A percentile compares a stretch with the other conserved stretches of the same genome.
Evolutionary conservation across 192 early-diverging fungal species (phyloP).

Genomic region (Chytriomyces confervae): DNA sequence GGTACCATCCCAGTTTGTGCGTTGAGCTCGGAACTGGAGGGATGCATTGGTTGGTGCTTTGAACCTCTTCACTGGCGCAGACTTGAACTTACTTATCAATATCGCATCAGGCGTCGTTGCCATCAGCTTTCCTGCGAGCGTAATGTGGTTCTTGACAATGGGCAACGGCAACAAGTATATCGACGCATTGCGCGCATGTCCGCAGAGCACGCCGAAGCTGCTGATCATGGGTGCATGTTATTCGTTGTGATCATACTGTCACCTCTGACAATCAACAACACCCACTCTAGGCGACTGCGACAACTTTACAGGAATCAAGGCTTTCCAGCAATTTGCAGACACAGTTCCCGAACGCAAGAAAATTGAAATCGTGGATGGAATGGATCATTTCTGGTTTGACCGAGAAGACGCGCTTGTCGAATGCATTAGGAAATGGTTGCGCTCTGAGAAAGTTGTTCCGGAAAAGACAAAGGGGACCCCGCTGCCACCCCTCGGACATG

Average conservation of each 20-base stretch:
- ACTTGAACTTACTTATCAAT: not conserved
- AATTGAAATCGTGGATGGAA: not conserved
- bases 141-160: constrained; percentile 35
- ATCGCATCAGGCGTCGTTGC: constrained; percentile 14
- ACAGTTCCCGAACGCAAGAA: not conserved
- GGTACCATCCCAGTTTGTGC: constrained; percentile 19
- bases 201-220: constrained; percentile 6
- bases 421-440: constrained; percentile 29
- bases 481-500: too few relatives aligned
- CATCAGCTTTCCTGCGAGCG: constrained; percentile 27
- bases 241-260: not conserved
- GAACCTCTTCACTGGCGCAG: not conserved
- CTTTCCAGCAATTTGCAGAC: constrained; percentile 1
- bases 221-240: constrained; percentile 10
- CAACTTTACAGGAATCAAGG: constrained; percentile 28
- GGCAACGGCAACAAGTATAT: constrained; percentile 21
- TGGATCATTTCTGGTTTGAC: constrained; percentile 38
- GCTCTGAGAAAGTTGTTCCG: constrained; percentile 18
- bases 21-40: constrained; percentile 20
- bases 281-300: constrained; percentile 6
- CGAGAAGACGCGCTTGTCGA: constrained; percentile 20
- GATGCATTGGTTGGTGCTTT: constrained; percentile 15
- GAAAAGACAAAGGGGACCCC: not conserved
- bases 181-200: constrained; percentile 5
- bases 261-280: not conserved